These are phyloP conservation scores for Graphiopsis chlorocephala DNA, from an alignment of 2,329 filamentous ascomycete species.

Conservation along the genomic window DNA sequence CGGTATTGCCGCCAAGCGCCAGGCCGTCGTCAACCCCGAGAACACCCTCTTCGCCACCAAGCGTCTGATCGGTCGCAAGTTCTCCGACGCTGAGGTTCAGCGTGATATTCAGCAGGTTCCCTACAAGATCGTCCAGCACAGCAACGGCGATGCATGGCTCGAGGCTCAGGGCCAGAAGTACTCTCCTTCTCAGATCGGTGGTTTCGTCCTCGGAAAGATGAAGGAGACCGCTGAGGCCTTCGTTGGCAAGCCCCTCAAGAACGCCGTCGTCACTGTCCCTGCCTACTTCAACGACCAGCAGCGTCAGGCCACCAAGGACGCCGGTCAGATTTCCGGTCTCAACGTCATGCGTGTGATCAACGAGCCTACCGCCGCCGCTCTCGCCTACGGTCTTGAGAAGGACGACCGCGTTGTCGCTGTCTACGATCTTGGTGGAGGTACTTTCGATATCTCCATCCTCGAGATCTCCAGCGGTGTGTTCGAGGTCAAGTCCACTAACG, in stretches of 20 bases:
- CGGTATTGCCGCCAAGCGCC: slow-evolving; percentile 95
- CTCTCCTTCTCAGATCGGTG: slow-evolving; percentile 97
- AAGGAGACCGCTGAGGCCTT: slow-evolving; percentile 97
- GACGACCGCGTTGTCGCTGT: slow-evolving; percentile 89
- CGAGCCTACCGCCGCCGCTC: slow-evolving; percentile 92
- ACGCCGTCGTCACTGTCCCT: slow-evolving; percentile 93
- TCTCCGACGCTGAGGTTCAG: slow-evolving; percentile 89
- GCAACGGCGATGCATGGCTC: slow-evolving; percentile 95
- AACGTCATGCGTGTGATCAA: slow-evolving; percentile 98
- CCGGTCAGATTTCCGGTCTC: slow-evolving; percentile 90
- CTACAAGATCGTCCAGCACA: slow-evolving; percentile 98
- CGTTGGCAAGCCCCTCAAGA: slow-evolving; percentile 86
- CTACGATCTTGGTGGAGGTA: slow-evolving; percentile 97
- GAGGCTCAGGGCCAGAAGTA: slow-evolving; percentile 91
- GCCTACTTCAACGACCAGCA: slow-evolving; percentile 99
- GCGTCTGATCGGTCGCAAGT: slow-evolving; percentile 97
- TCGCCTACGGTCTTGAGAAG: slow-evolving; percentile 96
- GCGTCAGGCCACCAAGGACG: slow-evolving; percentile 97
- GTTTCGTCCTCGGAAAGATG: slow-evolving; percentile 97
- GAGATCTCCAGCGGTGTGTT: slow-evolving; percentile 98
- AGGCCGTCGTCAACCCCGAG: slow-evolving; percentile 97
- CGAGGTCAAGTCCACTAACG: slow-evolving; percentile 98
- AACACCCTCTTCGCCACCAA: slow-evolving; percentile 98
- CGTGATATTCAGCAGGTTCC: slow-evolving; percentile 96
- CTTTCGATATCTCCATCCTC: slow-evolving; percentile 97